Evolutionary conservation across 2,329 filamentous ascomycete genomes (phyloP).

Genomic region (Colletotrichum liaoningense): DNA sequence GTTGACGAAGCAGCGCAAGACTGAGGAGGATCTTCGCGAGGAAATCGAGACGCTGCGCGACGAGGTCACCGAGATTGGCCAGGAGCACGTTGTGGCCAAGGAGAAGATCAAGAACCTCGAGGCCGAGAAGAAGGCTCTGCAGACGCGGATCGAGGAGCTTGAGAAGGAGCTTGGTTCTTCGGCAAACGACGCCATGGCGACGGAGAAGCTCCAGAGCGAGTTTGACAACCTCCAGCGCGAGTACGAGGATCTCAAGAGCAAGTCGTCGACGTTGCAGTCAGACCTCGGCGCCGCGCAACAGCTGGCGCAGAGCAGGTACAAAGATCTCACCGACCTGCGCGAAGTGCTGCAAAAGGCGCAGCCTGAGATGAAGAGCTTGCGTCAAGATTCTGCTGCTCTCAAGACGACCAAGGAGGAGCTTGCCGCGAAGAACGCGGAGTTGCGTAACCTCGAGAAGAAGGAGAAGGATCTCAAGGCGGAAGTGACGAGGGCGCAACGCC

Average conservation of each 20-base stretch:
- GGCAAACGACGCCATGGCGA: constrained; percentile 52
- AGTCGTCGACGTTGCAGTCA: constrained; percentile 77
- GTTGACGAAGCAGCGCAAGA: constrained; percentile 76
- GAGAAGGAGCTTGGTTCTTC: constrained; percentile 74
- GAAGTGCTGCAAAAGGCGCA: constrained; percentile 87
- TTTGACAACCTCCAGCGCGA: constrained; percentile 66
- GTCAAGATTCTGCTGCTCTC: constrained; percentile 80
- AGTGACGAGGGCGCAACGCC: constrained; percentile 75
- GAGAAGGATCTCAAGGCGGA: constrained; percentile 87
- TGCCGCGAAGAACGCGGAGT: constrained; percentile 64
- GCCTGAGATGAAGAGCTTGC: constrained; percentile 83
- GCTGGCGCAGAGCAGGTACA: constrained; percentile 87
- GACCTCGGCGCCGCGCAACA: constrained; percentile 89
- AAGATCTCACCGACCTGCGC: constrained; percentile 84
- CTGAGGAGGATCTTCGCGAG: constrained; percentile 82
- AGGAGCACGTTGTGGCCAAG: constrained; percentile 87
- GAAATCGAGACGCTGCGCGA: constrained; percentile 89
- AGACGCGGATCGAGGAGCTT: constrained; percentile 72
- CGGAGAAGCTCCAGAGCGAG: constrained; percentile 69
- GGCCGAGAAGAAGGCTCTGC: constrained; percentile 74
- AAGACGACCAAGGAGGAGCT: constrained; percentile 83
- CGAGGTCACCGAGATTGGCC: constrained; percentile 81
- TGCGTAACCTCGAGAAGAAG: constrained; percentile 82
- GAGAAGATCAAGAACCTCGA: constrained; percentile 79
- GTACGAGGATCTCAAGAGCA: constrained; percentile 76